Evolutionary conservation across 2,329 filamentous ascomycete genomes (phyloP).

Genomic region (Fusarium austroafricanum): DNA sequence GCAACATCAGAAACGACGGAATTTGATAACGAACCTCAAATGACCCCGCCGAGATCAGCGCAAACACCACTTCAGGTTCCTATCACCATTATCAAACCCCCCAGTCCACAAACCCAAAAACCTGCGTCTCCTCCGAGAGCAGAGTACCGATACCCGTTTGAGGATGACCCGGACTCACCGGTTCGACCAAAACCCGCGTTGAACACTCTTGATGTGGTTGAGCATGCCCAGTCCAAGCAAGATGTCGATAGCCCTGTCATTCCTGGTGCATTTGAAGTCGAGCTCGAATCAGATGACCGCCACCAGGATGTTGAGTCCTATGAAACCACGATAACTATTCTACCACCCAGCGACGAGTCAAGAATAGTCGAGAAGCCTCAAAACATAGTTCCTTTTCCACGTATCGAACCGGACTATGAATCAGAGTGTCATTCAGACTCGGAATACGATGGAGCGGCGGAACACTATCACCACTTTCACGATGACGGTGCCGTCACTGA

Average conservation of each 20-base stretch:
- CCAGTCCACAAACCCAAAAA: slow-evolving; percentile 44
- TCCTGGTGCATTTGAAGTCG: slow-evolving; percentile 50
- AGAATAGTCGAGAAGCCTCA: slow-evolving; percentile 19
- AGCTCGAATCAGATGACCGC: slow-evolving; percentile 51
- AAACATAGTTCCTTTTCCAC: slow-evolving; percentile 50
- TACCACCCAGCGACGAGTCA: slow-evolving; percentile 54
- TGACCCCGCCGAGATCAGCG: slow-evolving; percentile 60
- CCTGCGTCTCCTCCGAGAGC: slow-evolving; percentile 47
- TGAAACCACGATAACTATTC: slow-evolving; percentile 62
- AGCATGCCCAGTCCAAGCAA: slow-evolving; percentile 26
- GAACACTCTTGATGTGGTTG: slow-evolving; percentile 35
- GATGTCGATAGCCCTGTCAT: slow-evolving; percentile 30
- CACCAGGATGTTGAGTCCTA: slow-evolving; percentile 39
- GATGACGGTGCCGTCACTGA: slow-evolving; percentile 52
- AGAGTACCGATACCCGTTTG: slow-evolving; percentile 64
- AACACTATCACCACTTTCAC: slow-evolving; percentile 42
- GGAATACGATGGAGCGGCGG: slow-evolving; percentile 44
- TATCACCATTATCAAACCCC: slow-evolving; percentile 46
- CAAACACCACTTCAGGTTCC: slow-evolving; percentile 42
- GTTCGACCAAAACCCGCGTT: slow-evolving; percentile 16
- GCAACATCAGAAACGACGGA: slow-evolving; percentile 72
- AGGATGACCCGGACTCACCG: slow-evolving; percentile 55
- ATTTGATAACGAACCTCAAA: slow-evolving; percentile 79
- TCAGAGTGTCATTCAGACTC: slow-evolving; percentile 55
- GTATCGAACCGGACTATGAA: slow-evolving; percentile 52